Evolutionary conservation across 495 filamentous ascomycete genomes (phyloP).

Genomic region (Neurospora discreta): DNA sequence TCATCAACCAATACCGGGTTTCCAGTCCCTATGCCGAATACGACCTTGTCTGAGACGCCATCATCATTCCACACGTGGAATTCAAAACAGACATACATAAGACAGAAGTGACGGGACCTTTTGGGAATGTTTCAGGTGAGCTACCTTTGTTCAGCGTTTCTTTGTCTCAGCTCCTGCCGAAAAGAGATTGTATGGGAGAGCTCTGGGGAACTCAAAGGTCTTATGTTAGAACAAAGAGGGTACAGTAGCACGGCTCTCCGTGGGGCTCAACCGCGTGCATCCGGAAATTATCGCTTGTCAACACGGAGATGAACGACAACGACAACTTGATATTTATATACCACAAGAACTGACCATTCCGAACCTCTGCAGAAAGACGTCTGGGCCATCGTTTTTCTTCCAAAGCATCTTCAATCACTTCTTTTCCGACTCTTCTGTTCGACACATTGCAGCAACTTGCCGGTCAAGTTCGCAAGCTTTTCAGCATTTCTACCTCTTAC

Average conservation of each 20-base stretch:
- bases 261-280: neutral
- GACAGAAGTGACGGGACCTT: neutral
- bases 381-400: neutral
- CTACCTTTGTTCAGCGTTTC: neutral
- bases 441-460: neutral
- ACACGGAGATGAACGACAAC: neutral
- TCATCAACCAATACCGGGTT: neutral
- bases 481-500: too few species aligned
- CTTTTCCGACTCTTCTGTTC: neutral
- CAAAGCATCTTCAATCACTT: neutral
- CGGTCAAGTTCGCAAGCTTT: neutral
- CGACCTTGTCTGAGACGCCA: neutral
- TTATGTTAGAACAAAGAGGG: neutral
- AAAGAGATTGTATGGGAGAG: neutral
- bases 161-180: neutral
- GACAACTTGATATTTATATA: neutral
- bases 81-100: neutral
- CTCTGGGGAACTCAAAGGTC: neutral
- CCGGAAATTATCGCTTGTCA: neutral
- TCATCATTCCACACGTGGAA: neutral
- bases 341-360: neutral
- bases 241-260: neutral
- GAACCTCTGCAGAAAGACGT: neutral
- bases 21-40: neutral
- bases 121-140: neutral